Evolutionary conservation across 768 basidiomycete species (phyloP).

Genomic region (Candolleomyces efflorescens): DNA sequence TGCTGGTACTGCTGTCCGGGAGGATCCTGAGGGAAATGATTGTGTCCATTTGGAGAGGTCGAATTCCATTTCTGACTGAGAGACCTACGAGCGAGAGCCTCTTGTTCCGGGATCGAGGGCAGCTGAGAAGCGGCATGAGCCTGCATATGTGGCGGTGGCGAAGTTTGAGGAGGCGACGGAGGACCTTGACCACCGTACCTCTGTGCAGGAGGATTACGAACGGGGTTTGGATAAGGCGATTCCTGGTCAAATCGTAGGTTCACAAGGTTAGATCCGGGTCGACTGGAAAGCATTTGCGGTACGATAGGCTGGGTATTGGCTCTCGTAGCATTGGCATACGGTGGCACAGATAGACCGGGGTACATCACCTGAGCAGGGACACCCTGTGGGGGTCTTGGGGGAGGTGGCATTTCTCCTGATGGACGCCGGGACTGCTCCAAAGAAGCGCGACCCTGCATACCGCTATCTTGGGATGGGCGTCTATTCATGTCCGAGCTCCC

Average conservation of each 20-base stretch:
- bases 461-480: background rate
- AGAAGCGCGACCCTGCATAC: background rate
- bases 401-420: background rate
- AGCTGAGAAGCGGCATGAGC: constrained; percentile 4
- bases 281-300: constrained; percentile 34
- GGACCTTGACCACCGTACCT: constrained; percentile 25
- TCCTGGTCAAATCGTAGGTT: constrained; percentile 71
- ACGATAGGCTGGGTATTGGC: constrained; percentile 31
- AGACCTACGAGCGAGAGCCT: constrained; percentile 58
- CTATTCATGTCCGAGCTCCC: background rate
- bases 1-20: constrained; percentile 15
- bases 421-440: background rate
- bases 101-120: constrained; percentile 32
- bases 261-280: constrained; percentile 31
- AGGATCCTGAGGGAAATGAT: constrained; percentile 9
- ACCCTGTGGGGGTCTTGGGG: constrained; percentile 7
- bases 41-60: constrained; percentile 4
- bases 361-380: background rate
- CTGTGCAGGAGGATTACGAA: constrained; percentile 27
- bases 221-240: constrained; percentile 56
- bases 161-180: constrained; percentile 26
- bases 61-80: constrained; percentile 64
- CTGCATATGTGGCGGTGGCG: constrained; percentile 15
- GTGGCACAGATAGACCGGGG: constrained; percentile 6
- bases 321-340: constrained; percentile 1